Base-by-base conservation (phyloP, 495 filamentous ascomycete genomes). In the Rhypophila decipiens region DNA sequence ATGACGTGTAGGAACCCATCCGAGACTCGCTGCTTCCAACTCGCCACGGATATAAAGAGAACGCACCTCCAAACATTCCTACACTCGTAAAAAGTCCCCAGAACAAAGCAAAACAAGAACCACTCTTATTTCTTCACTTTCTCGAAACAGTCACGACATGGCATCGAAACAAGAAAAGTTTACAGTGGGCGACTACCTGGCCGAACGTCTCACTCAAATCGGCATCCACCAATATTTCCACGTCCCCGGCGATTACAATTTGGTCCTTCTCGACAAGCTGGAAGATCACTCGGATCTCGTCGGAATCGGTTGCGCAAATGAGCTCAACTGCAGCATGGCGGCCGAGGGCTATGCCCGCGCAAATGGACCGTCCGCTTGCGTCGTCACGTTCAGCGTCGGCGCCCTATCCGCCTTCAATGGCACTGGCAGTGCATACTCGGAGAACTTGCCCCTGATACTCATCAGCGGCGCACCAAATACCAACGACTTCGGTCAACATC, bases 311-410 rank as follows among this genome's bases (percentile, higher is more conserved):
- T 87, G 82, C 63, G 78, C 76, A 51, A 88, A 88, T 56, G 85
- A 88, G 58, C 75, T 89, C 46, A 88, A 89, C 62, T 83, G 83
- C 22, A 81, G 75, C 22, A 86, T 88, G 52, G 84, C 85, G 18
- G 80, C 85, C 15, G 85, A 89, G 68, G 85, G 84, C 5, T 88
- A 88, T 57, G 83, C 83, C 15, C 70, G 86, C 39, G 72, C 87
- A 45, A 85, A 84, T 46, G 85, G 85, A 7, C 69, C 86, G 1
- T 74, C 75, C 11, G 85, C 83, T 5, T 63, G 88, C 39, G 71
- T 88, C 35, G 89, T 86, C 23, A 87, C 85, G 2, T 88, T 84
- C 51, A 84, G 85, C 24, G 85, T 88, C 29, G 85, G 85, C 21
- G 86, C 88, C 54, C 63, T 88, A 12, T 85, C 82, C 15, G 82